phyloP scores from a whole-genome alignment of 345 rosid genomes.

The Eucalyptus melliodora region DNA sequence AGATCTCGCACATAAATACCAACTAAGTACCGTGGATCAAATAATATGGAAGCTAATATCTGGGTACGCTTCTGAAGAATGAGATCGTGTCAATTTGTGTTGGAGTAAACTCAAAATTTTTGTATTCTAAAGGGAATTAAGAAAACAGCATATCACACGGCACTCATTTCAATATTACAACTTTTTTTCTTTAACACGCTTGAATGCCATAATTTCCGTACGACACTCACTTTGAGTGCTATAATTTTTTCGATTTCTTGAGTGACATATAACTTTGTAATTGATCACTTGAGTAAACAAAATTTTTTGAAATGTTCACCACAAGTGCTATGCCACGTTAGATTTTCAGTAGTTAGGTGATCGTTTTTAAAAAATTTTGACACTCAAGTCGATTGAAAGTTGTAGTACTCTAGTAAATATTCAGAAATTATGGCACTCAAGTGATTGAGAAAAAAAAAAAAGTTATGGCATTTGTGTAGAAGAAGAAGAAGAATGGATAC shows the following conservation, averaged over 20 bases:
- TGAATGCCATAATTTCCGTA: background rate
- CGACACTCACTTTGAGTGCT: fast-evolving
- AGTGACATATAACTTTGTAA: fast-evolving
- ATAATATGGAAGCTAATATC: background rate
- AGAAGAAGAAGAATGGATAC: background rate
- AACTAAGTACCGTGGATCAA: background rate
- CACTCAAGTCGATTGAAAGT: too few relatives aligned
- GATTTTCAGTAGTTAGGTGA: background rate
- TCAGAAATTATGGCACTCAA: background rate
- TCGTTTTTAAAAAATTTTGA: too few relatives aligned
- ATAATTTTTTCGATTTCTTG: background rate
- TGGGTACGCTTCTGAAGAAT: background rate
- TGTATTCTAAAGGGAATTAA: background rate
- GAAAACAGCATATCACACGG: background rate
- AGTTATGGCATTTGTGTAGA: background rate
- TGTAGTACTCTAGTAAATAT: too few relatives aligned
- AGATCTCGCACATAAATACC: background rate
- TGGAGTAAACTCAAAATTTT: background rate
- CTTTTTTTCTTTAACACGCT: too few relatives aligned
- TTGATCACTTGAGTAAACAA: background rate
- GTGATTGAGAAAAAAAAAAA: too few relatives aligned
- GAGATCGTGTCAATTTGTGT: background rate
- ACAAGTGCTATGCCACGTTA: background rate
- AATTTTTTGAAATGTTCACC: background rate
- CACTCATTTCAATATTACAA: too few relatives aligned